Evolutionary conservation across 1,284 basidiomycete species (phyloP).

Genomic region (Trichosporon ovoides): DNA sequence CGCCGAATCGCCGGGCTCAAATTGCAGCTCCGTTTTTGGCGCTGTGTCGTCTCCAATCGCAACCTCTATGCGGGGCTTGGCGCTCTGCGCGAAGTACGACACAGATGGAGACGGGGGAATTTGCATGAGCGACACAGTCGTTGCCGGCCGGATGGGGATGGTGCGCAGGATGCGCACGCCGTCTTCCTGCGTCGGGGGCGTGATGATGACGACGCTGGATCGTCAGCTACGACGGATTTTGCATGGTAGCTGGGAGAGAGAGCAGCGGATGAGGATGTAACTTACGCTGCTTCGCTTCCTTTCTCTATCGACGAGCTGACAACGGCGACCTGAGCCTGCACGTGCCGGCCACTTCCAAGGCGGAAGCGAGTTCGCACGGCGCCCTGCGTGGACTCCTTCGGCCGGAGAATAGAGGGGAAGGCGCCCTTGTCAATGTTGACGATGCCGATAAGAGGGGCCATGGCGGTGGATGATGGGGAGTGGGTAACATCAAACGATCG

Average conservation of each 20-base stretch:
- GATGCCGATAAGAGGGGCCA: not conserved
- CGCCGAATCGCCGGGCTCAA: constrained; percentile 51
- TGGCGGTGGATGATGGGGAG: not conserved
- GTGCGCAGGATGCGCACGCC: constrained; percentile 23
- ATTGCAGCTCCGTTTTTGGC: constrained; percentile 68
- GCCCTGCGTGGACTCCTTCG: not conserved
- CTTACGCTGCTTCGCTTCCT: constrained; percentile 30
- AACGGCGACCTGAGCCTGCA: constrained; percentile 26
- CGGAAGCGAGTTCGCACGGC: constrained; percentile 39
- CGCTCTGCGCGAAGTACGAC: constrained; percentile 43
- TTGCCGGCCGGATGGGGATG: constrained; percentile 27
- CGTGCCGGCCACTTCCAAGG: constrained; percentile 49
- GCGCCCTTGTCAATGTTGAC: not conserved
- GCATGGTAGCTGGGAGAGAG: constrained; percentile 2
- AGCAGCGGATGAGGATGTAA: not conserved
- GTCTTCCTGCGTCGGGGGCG: constrained; percentile 8
- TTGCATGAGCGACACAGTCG: constrained; percentile 33
- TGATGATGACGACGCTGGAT: constrained; percentile 28
- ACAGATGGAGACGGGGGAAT: constrained; percentile 42
- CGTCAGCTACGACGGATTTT: constrained; percentile 3
- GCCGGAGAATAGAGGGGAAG: not conserved
- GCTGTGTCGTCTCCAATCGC: constrained; percentile 54
- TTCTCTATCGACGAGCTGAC: constrained; percentile 11
- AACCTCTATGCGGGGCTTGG: constrained; percentile 32
- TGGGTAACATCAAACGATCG: not conserved